These are phyloP conservation scores for Hirschfeldia incana DNA, from an alignment of 345 rosid species.

Conservation along the genomic window DNA sequence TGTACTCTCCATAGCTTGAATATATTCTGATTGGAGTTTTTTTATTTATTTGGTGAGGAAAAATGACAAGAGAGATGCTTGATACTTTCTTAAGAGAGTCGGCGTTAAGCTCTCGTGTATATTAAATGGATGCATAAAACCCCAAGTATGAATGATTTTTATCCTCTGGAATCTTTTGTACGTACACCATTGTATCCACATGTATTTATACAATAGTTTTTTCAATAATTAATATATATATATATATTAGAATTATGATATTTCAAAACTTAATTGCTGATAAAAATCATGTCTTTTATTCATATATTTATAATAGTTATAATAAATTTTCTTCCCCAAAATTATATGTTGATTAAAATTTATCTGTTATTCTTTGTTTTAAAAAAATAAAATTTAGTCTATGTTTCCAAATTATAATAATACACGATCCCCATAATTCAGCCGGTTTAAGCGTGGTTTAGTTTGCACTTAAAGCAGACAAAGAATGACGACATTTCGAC, in stretches of 20 bases:
- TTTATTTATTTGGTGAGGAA: neutral
- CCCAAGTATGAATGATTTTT: constrained; percentile 8
- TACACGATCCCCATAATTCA: constrained; percentile 10
- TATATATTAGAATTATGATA: too few relatives aligned
- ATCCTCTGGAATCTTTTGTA: constrained; percentile 25
- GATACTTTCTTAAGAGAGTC: constrained; percentile 15
- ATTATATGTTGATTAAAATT: too few relatives aligned
- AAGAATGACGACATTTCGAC: constrained; percentile 27
- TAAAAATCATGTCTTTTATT: too few relatives aligned
- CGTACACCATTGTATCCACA: constrained; percentile 31
- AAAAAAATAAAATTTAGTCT: neutral
- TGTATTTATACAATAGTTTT: neutral
- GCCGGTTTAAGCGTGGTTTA: constrained; percentile 28
- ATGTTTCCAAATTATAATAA: constrained; percentile 8
- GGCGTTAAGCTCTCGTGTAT: constrained; percentile 10
- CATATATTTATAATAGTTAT: too few relatives aligned
- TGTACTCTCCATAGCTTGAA: constrained; percentile 64
- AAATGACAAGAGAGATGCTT: neutral
- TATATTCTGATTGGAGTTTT: constrained; percentile 11
- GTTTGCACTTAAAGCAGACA: constrained; percentile 28
- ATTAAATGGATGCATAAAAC: constrained; percentile 21
- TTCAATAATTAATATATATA: neutral
- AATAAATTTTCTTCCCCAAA: too few relatives aligned
- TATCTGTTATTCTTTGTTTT: neutral
- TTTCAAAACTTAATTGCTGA: too few relatives aligned